Evolutionary conservation across 768 basidiomycete species (phyloP), one percentile per base, ranked within the genome.

Genomic region (Kwoniella dejecticola): DNA sequence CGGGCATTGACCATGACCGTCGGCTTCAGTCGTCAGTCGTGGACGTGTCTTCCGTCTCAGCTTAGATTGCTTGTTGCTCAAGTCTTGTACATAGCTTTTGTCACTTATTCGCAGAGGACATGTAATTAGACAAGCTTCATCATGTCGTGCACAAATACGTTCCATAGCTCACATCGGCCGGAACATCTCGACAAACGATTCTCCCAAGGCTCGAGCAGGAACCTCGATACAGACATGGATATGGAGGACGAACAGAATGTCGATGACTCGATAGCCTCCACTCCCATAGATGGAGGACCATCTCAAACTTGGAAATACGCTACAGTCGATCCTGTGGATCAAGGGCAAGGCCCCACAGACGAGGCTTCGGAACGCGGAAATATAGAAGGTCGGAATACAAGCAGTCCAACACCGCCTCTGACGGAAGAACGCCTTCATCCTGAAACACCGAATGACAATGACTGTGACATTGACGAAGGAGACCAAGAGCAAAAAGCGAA

Each of bases 171-270:
- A n/a, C n/a, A n/a, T n/a, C n/a, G n/a, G n/a, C n/a, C n/a, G n/a
- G n/a, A n/a, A n/a, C n/a, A n/a, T n/a, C n/a, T n/a, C n/a, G n/a
- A n/a, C n/a, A n/a, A n/a, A n/a, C n/a, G n/a, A n/a, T n/a, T n/a
- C n/a, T n/a, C n/a, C n/a, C n/a, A n/a, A n/a, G n/a, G n/a, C n/a
- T n/a, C n/a, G n/a, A n/a, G n/a, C n/a, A n/a, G n/a, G n/a, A n/a
- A n/a, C n/a, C n/a, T n/a, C 31, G 49, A 55, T 23, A 27, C 24
- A 13, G 52, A 55, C 33, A 30, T 33, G 42, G 56, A 57, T 45
- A 36, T 38, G 24, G 60, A 54, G 24, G 63, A 64, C 23, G 63
- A 64, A 44, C 44, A 40, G 29, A 42, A 57, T 27, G 57, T 64
- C 1, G 63, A 64, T 7, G 38, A 45, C 19, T 58, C 56, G n/a